phyloP scores from a whole-genome alignment of 2,329 filamentous ascomycete species.

The Lithohypha guttulata region DNA sequence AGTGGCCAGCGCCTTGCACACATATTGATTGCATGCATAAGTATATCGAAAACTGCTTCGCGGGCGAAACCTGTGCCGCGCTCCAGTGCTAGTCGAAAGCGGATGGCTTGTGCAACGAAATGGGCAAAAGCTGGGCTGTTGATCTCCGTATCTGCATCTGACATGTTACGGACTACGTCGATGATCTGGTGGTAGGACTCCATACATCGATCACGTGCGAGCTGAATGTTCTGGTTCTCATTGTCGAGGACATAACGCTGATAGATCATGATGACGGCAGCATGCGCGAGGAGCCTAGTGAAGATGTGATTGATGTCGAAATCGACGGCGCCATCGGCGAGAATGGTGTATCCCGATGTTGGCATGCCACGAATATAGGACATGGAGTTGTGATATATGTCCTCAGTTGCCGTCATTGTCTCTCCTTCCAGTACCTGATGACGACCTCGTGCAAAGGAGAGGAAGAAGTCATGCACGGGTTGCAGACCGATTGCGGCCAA shows the following conservation, averaged over 20 bases:
- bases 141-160: conserved; percentile 20
- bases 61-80: conserved; percentile 7
- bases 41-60: conserved; percentile 18
- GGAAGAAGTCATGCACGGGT: conserved; percentile 19
- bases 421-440: conserved; percentile 12
- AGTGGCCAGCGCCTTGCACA: conserved; percentile 20
- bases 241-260: conserved; percentile 15
- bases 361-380: conserved; percentile 16
- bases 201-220: conserved; percentile 16
- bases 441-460: conserved; percentile 11
- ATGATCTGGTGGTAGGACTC: conserved; percentile 18
- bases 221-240: conserved; percentile 6
- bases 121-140: conserved; percentile 16
- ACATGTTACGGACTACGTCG: conserved; percentile 17
- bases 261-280: conserved; percentile 19
- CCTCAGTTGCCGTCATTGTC: conserved; percentile 17
- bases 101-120: conserved; percentile 17
- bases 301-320: conserved; percentile 20
- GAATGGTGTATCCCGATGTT: conserved; percentile 16
- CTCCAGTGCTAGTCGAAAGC: conserved; percentile 19
- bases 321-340: conserved; percentile 19
- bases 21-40: conserved; percentile 23
- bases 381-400: conserved; percentile 21
- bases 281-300: conserved; percentile 16
- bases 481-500: conserved; percentile 19